Evolutionary conservation across 2,329 filamentous ascomycete species (phyloP).

Genomic region (Botrytis tulipae): DNA sequence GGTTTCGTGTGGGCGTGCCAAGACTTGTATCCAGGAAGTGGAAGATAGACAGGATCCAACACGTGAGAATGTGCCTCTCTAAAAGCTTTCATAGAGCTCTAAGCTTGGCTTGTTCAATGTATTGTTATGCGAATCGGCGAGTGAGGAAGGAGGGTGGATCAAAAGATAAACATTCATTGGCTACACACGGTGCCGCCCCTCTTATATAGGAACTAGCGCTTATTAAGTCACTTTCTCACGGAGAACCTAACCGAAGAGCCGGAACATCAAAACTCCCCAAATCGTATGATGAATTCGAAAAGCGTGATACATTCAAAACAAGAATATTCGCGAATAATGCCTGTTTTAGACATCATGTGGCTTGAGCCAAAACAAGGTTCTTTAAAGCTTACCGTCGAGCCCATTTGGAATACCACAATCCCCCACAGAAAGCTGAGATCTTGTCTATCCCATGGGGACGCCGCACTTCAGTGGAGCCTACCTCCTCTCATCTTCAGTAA

Average conservation of each 20-base stretch:
- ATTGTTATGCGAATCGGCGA: constrained; percentile 2
- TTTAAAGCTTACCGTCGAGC: not conserved
- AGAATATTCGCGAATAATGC: constrained; percentile 18
- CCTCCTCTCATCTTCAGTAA: not conserved
- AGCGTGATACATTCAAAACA: constrained; percentile 8
- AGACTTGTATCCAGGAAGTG: not conserved
- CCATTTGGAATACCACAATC: not conserved
- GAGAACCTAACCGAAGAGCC: constrained; percentile 21
- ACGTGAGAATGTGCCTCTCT: constrained; percentile 15
- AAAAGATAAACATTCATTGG: constrained; percentile 5
- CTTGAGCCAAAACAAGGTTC: constrained; percentile 14
- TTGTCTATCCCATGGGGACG: constrained; percentile 1
- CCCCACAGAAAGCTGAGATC: not conserved
- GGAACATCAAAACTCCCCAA: constrained; percentile 16
- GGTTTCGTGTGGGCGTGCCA: not conserved
- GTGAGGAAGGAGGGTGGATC: not conserved
- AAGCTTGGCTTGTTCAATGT: not conserved
- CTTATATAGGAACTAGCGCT: constrained; percentile 15
- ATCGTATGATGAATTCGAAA: not conserved
- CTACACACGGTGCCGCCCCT: constrained; percentile 1
- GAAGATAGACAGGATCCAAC: not conserved
- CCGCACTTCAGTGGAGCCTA: not conserved
- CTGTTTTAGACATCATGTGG: constrained; percentile 9
- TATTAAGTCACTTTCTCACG: constrained; percentile 16
- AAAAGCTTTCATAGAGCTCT: not conserved